Evolutionary conservation across 2,329 filamentous ascomycete species (phyloP), one percentile per base, ranked within the genome.

Genomic region (Amesomyces nigricolor): DNA sequence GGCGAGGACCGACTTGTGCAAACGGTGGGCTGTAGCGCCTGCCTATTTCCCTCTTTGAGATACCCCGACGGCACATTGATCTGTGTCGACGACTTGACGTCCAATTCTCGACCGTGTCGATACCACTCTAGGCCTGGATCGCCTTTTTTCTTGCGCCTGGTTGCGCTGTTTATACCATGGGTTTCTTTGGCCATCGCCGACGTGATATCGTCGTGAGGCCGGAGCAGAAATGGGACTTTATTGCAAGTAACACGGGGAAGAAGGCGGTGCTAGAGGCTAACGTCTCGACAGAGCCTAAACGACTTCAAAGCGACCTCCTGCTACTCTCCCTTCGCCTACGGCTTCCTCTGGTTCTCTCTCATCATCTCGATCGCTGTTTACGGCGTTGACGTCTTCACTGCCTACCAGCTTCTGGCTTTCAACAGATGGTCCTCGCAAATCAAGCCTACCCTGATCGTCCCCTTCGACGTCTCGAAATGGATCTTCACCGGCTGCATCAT

Each of bases 221-320:
- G 58, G 92, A 96, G 72, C 89, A 94, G 74, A 88, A 91, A 78
- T 97, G 92, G 92, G 89, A 91, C 66, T 95, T 91, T 70, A 91
- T 97, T 69, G 88, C 90, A 74, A 68, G 86, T 29, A 6, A 9
- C 8, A 44, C 22, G 5, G 16, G 19, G 43, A 47, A 26, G 22
- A 14, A 10, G 14, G 17, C 2, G 26, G 56, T 19, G 44, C 6
- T 13, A 37, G 22, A 17, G 30, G 13, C 53, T 47, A 40, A 53
- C 16, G 26, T 37, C 5, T 42, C 5, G 30, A n/a, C 51, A 73
- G 73, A 82, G 73, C 63, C 73, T 81, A 51, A 70, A 75, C 55
- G 92, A 97, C 72, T 97, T 96, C 78, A 90, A 87, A 69, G 86
- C 88, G 2, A 84, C 81, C 30, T 92, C 89, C 13, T 91, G 87